Conservation (phyloP, 768 basidiomycete genomes). For the Hemileccinum rubropunctum region DNA sequence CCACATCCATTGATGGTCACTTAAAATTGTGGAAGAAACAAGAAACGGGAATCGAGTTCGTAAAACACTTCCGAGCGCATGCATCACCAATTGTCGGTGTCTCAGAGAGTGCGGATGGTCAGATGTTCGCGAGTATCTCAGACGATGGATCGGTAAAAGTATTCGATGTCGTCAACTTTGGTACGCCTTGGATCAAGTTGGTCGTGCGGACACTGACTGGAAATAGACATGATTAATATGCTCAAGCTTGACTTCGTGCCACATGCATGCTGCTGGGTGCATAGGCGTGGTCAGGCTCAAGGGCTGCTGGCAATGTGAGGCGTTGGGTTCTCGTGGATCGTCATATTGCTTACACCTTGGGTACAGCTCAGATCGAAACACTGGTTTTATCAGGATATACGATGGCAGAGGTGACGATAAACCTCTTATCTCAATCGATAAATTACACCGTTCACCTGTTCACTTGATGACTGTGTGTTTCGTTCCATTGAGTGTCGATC, state of each 20-base stretch:
- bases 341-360: constrained; percentile 14
- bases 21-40: constrained; percentile 99
- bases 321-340: constrained; percentile 12
- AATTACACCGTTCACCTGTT: constrained; percentile 83
- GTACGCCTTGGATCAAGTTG: constrained; percentile 43
- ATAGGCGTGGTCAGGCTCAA: constrained; percentile 82
- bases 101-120: constrained; percentile 87
- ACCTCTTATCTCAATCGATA: constrained; percentile 73
- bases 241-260: constrained; percentile 86
- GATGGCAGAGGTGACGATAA: constrained; percentile 85
- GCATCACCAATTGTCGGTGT: constrained; percentile 74
- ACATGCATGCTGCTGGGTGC: constrained; percentile 93
- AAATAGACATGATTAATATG: constrained; percentile 98
- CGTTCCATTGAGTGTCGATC: neutral
- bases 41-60: constrained; percentile 92
- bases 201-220: neutral
- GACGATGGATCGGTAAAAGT: constrained; percentile 93
- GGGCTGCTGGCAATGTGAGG: constrained; percentile 84
- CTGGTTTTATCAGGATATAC: constrained; percentile 80
- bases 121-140: constrained; percentile 86
- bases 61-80: constrained; percentile 96
- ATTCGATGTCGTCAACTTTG: constrained; percentile 97
- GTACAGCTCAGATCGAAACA: constrained; percentile 71
- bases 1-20: constrained; percentile 93
- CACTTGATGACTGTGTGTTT: constrained; percentile 82